Evolutionary conservation across 129 eudicot genomes (phyloP).

Genomic region (Logfia minima): DNA sequence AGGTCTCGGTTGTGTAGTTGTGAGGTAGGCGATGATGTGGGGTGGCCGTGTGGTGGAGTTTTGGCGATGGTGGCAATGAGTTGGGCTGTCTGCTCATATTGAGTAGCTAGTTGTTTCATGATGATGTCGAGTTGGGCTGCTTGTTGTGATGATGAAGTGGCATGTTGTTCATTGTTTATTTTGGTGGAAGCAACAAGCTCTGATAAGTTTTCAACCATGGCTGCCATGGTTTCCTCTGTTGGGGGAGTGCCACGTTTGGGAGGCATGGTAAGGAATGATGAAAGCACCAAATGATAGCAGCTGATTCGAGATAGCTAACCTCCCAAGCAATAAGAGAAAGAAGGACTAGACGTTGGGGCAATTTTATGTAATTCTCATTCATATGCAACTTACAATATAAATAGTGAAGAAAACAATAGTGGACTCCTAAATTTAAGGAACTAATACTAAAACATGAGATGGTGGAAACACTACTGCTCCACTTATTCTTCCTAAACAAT

Average conservation of each 20-base stretch:
- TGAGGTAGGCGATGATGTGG: not conserved
- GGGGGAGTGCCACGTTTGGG: not conserved
- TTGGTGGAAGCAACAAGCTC: not conserved
- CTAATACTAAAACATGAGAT: too few species aligned
- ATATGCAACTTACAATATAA: too few species aligned
- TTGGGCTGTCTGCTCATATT: not conserved
- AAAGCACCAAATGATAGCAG: slow-evolving; percentile 11
- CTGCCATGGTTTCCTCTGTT: not conserved
- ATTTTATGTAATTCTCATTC: too few species aligned
- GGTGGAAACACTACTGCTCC: too few species aligned
- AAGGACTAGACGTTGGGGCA: too few species aligned
- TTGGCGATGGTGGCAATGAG: not conserved
- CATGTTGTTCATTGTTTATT: not conserved
- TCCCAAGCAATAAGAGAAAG: too few species aligned
- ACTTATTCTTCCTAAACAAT: too few species aligned
- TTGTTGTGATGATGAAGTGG: too few species aligned
- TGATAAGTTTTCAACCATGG: not conserved
- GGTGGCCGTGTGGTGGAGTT: not conserved
- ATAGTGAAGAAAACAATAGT: too few species aligned
- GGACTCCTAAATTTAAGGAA: too few species aligned
- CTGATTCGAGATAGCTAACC: too few species aligned
- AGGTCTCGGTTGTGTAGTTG: not conserved
- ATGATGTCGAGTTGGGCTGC: not conserved
- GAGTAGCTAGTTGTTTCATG: not conserved
- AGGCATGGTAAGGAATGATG: not conserved